Conservation (phyloP, 306 rosid species). For the Fagus sylvatica region DNA sequence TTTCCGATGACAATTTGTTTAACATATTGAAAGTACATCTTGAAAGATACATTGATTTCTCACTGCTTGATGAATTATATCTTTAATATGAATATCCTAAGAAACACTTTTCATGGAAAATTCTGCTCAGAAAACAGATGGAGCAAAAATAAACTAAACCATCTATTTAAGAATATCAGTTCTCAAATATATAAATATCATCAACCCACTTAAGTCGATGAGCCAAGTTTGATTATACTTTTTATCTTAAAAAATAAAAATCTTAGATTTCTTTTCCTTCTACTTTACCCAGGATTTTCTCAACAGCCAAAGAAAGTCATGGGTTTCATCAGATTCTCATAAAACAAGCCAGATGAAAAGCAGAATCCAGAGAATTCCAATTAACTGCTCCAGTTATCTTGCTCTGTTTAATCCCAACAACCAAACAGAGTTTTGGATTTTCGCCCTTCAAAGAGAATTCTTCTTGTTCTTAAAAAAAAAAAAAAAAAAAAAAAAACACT, state of each 20-base stretch:
- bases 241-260: neutral
- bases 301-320: neutral
- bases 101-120: neutral
- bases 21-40: neutral
- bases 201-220: neutral
- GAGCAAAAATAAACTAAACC: neutral
- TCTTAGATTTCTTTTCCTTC: neutral
- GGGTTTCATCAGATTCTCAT: neutral
- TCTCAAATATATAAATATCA: neutral
- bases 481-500: neutral
- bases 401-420: slow-evolving; percentile 4
- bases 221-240: neutral
- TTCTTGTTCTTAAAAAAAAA: neutral
- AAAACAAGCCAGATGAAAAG: neutral
- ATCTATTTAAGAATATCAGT: slow-evolving; percentile 8
- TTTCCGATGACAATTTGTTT: neutral
- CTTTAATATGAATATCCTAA: neutral
- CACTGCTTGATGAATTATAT: neutral
- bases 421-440: neutral
- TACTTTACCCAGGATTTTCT: neutral
- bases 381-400: neutral
- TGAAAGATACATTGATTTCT: neutral
- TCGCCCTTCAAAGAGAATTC: neutral
- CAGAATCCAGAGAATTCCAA: neutral
- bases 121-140: neutral